Conservation (phyloP, 2,329 filamentous ascomycete genomes). For the Pseudocercospora vitis region DNA sequence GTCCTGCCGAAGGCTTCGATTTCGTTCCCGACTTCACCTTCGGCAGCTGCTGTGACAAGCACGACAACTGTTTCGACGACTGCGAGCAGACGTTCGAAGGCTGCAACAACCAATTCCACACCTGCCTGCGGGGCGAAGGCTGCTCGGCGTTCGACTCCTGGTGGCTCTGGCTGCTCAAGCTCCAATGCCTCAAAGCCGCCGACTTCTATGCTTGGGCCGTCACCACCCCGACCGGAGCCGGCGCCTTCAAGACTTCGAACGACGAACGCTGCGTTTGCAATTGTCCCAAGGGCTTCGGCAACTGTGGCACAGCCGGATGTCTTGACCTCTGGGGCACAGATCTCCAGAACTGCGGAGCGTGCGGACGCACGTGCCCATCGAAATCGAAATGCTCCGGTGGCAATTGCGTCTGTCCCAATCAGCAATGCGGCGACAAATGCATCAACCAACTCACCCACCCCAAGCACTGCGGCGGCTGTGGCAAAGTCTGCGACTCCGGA, state of each 20-base stretch:
- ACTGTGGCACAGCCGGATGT: constrained; percentile 7
- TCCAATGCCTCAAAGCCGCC: constrained; percentile 6
- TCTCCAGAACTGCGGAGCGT: constrained; percentile 15
- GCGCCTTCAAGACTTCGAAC: constrained; percentile 5
- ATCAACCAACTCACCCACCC: constrained; percentile 6
- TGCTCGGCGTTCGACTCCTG: constrained; percentile 7
- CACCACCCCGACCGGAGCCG: neutral
- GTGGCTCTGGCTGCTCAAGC: constrained; percentile 6
- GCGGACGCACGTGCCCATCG: constrained; percentile 9
- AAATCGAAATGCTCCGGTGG: constrained; percentile 8
- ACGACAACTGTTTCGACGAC: constrained; percentile 17
- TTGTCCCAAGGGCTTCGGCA: neutral
- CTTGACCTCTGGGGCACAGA: constrained; percentile 9
- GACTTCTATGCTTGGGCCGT: constrained; percentile 15
- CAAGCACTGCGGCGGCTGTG: constrained; percentile 15
- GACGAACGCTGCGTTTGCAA: constrained; percentile 14
- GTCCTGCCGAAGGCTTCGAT: neutral
- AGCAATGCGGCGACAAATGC: constrained; percentile 12
- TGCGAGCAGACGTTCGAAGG: constrained; percentile 11
- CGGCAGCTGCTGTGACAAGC: constrained; percentile 10
- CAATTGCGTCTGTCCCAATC: constrained; percentile 11
- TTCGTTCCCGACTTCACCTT: constrained; percentile 14
- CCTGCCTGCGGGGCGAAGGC: constrained; percentile 3
- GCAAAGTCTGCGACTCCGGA: constrained; percentile 6
- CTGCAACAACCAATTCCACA: constrained; percentile 9